phyloP scores from a whole-genome alignment of 148 eudicot species.

The Diospyros kaki region DNA sequence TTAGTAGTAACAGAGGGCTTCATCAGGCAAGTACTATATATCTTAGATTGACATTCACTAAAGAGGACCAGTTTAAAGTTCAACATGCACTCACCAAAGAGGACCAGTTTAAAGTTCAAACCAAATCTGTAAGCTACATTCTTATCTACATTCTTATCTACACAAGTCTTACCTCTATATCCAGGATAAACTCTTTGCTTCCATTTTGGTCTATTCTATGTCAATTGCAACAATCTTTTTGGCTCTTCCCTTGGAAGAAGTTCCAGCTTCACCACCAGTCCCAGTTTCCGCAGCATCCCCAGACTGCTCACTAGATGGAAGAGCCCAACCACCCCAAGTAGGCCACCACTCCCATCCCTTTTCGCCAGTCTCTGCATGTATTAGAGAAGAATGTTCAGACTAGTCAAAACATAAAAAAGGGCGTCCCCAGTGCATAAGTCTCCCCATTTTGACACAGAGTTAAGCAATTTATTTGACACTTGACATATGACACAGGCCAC shows the following conservation, averaged over 20 bases:
- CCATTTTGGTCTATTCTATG: slow-evolving; percentile 13
- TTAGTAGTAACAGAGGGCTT: no score
- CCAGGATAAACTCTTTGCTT: background rate
- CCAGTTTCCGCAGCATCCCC: slow-evolving; percentile 6
- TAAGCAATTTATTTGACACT: no score
- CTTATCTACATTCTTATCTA: background rate
- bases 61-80: background rate
- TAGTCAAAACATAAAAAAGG: no score
- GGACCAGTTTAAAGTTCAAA: background rate
- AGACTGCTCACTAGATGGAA: slow-evolving; percentile 6
- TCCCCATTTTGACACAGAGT: no score
- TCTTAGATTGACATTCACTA: no score
- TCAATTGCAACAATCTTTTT: slow-evolving; percentile 21
- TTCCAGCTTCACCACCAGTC: slow-evolving; percentile 8
- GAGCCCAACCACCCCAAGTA: slow-evolving; percentile 20
- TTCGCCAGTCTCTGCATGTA: background rate
- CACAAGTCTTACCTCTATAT: background rate
- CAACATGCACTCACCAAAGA: no score
- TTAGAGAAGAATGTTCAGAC: background rate
- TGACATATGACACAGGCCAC: no score
- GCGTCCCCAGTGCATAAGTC: no score
- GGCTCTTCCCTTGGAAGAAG: slow-evolving; percentile 10
- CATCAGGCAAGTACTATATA: no score
- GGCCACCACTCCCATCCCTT: slow-evolving; percentile 20
- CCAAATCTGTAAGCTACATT: background rate